Base-by-base conservation (phyloP, 805 yeast species). In the Candida dajiaensis region DNA sequence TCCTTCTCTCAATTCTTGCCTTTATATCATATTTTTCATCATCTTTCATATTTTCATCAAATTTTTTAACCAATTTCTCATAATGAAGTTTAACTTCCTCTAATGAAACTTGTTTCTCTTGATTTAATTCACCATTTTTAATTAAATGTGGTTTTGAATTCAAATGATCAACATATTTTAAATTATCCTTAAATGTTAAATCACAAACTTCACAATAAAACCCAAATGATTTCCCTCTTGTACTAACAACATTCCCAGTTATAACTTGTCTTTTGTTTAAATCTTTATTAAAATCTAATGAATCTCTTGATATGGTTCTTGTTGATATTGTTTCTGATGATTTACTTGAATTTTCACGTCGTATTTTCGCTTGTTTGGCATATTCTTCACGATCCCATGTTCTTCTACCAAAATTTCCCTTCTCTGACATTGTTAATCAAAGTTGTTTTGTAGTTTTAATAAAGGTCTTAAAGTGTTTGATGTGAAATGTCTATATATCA, bases 161-260 rank as follows among this genome's bases (percentile, higher is more conserved):
- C 58, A 88, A 69, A 67, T 94, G 98, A 59, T 90, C 95, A 4
- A 88, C 73, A 61, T 81, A 80, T 50, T 89, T 85, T 54, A 89
- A 67, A 47, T 85, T 84, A 61, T 94, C 97, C 58, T 89, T 81
- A 66, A 79, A 92, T 2, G 92, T 83, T 48, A 87, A 63, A 51
- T 83, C 78, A 64, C 99, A 94, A 2, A 78, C 63, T 11, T 83
- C 85, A 65, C 99, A 94, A 55, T 77, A 77, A 65, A 92, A 92
- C 20, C 97, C 97, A 50, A 87, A 86, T 22, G 85, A 78, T 46
- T 74, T 74, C 45, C 89, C 79, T 50, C 60, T 61, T 37, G 70
- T 72, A 18, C 56, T 63, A 0, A 61, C 54, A 7, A 61, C 56
- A 20, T 62, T 52, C 1, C 63, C 54, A 1, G 64, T 61, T 3